phyloP scores from a whole-genome alignment of 441 rosid genomes.

The Codiaeum variegatum region DNA sequence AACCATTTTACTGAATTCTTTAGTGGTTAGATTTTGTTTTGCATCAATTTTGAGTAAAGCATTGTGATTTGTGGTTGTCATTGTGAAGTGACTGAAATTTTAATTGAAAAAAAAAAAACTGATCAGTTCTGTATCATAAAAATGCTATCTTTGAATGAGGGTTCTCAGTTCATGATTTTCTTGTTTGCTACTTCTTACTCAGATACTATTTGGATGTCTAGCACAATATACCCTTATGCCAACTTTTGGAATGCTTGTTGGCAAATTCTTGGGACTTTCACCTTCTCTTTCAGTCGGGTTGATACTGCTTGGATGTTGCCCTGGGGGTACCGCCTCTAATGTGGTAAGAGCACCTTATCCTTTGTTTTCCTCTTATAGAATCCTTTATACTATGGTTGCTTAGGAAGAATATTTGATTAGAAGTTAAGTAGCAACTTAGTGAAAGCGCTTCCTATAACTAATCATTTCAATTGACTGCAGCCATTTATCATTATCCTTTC shows the following conservation, averaged over 20 bases:
- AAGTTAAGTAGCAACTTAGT: not conserved
- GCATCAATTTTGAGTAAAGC: not conserved
- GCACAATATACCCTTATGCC: slow-evolving; percentile 73
- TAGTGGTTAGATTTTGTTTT: not conserved
- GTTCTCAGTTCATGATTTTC: not conserved
- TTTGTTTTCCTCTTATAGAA: not conserved
- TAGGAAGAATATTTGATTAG: not conserved
- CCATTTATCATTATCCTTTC: not conserved
- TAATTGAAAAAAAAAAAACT: not conserved
- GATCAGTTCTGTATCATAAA: not conserved
- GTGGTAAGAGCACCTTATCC: slow-evolving; percentile 43
- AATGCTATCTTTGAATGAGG: not conserved
- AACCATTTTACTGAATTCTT: not conserved
- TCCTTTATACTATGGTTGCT: not conserved
- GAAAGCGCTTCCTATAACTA: not conserved
- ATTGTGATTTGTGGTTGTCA: not conserved
- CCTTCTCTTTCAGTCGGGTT: slow-evolving; percentile 63
- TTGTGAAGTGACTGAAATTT: not conserved
- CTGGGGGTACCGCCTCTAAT: slow-evolving; percentile 70
- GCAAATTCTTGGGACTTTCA: slow-evolving; percentile 51
- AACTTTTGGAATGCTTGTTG: slow-evolving; percentile 35
- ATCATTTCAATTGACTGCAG: not conserved
- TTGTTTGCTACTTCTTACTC: slow-evolving; percentile 19
- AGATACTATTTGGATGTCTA: slow-evolving; percentile 60
- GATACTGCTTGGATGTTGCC: slow-evolving; percentile 57